These are phyloP conservation scores for Paraphaeosphaeria sporulosa DNA, from an alignment of 2,329 filamentous ascomycete species.

Conservation along the genomic window DNA sequence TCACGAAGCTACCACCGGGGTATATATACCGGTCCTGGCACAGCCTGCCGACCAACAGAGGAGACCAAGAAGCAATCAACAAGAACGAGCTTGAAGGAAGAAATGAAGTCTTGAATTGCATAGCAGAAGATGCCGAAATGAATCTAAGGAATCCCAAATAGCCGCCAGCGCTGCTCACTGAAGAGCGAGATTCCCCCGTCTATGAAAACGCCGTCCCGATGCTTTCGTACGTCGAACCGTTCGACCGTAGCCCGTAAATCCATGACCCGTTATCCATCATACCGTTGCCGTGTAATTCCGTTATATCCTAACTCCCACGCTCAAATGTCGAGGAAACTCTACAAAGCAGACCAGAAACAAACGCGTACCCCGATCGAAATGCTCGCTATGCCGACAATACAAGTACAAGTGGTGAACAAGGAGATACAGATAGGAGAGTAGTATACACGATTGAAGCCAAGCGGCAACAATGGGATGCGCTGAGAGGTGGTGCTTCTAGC, in stretches of 20 bases:
- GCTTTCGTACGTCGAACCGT: slow-evolving; percentile 6
- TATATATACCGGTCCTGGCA: background rate
- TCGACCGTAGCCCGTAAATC: slow-evolving; percentile 17
- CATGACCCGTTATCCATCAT: slow-evolving; percentile 13
- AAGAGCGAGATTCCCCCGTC: slow-evolving; percentile 21
- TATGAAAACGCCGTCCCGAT: slow-evolving; percentile 18
- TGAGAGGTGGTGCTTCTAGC: slow-evolving; percentile 13
- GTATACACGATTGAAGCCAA: slow-evolving; percentile 11
- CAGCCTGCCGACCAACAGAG: slow-evolving; percentile 9
- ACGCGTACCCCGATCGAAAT: slow-evolving; percentile 21
- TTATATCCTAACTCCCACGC: slow-evolving; percentile 21
- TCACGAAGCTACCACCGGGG: slow-evolving; percentile 10
- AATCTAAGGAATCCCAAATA: slow-evolving; percentile 14
- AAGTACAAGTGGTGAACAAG: slow-evolving; percentile 11
- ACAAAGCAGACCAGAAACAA: slow-evolving; percentile 6
- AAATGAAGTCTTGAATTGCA: slow-evolving; percentile 8
- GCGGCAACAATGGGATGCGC: slow-evolving; percentile 3
- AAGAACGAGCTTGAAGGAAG: background rate
- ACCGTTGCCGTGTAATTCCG: background rate
- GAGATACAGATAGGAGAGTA: background rate
- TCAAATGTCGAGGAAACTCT: slow-evolving; percentile 20
- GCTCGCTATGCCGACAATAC: slow-evolving; percentile 19
- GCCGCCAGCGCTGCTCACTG: slow-evolving; percentile 21
- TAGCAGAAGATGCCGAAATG: slow-evolving; percentile 9
- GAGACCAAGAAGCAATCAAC: background rate